Percentiles rank a stretch among this genome's conserved stretches.
Conservation (phyloP, 179 eudicot species). For the Monotropa hypopitys region DNA sequence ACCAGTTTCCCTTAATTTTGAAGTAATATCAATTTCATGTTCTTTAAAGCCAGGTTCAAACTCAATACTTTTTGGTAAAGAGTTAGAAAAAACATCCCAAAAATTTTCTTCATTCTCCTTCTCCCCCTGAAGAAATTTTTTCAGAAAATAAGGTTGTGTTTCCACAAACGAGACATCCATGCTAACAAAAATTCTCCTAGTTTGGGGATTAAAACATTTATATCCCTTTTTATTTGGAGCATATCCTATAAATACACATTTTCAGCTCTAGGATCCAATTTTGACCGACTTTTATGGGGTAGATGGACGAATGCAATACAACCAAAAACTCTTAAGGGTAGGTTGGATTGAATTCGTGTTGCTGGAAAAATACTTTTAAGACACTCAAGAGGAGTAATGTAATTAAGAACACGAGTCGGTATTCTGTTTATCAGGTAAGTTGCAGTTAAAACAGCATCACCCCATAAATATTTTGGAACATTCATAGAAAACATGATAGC, state of each 20-base stretch:
- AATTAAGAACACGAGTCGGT: neutral
- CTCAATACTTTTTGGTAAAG: neutral
- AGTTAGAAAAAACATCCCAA: neutral
- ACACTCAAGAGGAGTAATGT: neutral
- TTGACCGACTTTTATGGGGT: neutral
- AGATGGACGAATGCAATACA: neutral
- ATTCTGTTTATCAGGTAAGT: neutral
- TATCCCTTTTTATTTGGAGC: neutral
- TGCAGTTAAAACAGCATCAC: neutral
- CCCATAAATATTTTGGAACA: neutral
- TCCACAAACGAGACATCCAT: neutral
- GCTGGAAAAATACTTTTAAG: neutral
- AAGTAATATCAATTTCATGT: neutral
- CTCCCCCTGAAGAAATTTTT: neutral
- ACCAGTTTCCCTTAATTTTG: neutral
- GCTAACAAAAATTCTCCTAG: neutral
- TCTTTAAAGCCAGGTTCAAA: neutral
- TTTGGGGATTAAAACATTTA: neutral
- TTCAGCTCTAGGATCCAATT: neutral
- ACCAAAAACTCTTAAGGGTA: neutral
- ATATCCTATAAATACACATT: neutral
- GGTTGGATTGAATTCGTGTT: neutral
- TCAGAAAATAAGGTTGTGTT: neutral
- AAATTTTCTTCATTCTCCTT: neutral
- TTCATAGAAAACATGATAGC: neutral